Conservation (phyloP, 2,329 filamentous ascomycete genomes). For the Lasiodiplodia sp. region DNA sequence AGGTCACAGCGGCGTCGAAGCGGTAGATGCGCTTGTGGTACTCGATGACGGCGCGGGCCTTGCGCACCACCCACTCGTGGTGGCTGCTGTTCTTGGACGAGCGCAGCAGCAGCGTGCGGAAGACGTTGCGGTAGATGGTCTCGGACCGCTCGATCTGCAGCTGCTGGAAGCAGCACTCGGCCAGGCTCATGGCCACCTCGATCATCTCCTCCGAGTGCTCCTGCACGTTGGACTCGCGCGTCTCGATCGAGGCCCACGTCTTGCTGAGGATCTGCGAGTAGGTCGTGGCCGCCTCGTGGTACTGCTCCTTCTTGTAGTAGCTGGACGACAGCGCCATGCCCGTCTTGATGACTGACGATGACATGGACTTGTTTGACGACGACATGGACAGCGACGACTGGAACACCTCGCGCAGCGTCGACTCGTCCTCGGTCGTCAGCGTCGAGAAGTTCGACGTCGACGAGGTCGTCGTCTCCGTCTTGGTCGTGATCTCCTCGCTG, state of each 20-base stretch:
- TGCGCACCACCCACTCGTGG: constrained; percentile 37
- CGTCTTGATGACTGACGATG: constrained; percentile 32
- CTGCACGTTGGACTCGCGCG: constrained; percentile 58
- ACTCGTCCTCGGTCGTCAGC: constrained; percentile 34
- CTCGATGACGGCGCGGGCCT: constrained; percentile 36
- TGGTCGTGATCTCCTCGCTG: constrained; percentile 36
- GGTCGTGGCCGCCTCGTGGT: constrained; percentile 36
- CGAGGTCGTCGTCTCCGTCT: constrained; percentile 22
- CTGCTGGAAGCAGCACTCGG: constrained; percentile 38
- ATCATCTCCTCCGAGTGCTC: constrained; percentile 45
- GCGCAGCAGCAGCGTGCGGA: constrained; percentile 34
- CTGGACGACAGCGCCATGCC: constrained; percentile 33
- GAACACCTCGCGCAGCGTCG: constrained; percentile 36
- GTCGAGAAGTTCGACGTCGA: constrained; percentile 25
- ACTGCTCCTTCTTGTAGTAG: constrained; percentile 37
- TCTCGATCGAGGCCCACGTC: constrained; percentile 44
- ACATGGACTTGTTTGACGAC: constrained; percentile 30
- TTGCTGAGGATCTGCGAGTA: constrained; percentile 37
- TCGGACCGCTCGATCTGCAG: constrained; percentile 39
- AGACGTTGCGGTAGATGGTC: constrained; percentile 40
- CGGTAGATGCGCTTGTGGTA: constrained; percentile 41
- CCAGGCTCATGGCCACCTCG: constrained; percentile 38
- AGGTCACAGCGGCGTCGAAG: constrained; percentile 39
- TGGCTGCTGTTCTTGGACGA: constrained; percentile 30
- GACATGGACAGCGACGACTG: constrained; percentile 35